Evolutionary conservation across 805 yeast species (phyloP).

Genomic region (Kazachstania bromeliacearum): DNA sequence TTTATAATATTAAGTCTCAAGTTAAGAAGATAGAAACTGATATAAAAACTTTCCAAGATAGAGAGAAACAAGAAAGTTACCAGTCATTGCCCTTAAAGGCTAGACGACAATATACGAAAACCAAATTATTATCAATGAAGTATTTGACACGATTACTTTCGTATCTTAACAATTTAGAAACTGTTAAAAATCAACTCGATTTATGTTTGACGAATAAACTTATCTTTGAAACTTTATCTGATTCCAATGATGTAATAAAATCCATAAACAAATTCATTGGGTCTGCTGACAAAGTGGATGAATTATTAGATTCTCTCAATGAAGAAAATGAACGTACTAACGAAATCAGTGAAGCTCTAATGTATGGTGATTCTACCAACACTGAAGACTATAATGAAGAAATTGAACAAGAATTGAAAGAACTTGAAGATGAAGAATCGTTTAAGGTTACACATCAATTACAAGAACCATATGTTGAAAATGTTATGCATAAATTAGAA

Average conservation of each 20-base stretch:
- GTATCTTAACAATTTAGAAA: constrained; percentile 31
- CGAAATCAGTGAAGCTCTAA: constrained; percentile 29
- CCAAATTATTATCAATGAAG: constrained; percentile 30
- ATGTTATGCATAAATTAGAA: constrained; percentile 14
- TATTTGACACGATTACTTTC: constrained; percentile 27
- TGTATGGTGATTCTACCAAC: constrained; percentile 15
- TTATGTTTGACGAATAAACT: constrained; percentile 35
- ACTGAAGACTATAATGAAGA: constrained; percentile 31
- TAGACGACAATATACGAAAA: constrained; percentile 29
- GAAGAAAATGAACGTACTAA: constrained; percentile 32
- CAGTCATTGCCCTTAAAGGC: constrained; percentile 18
- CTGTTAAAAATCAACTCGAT: constrained; percentile 35
- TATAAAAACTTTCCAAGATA: constrained; percentile 10
- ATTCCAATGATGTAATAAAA: constrained; percentile 30
- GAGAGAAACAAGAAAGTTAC: constrained; percentile 17
- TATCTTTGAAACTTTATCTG: constrained; percentile 31
- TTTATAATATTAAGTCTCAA: constrained; percentile 12
- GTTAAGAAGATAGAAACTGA: constrained; percentile 17
- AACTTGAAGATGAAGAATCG: constrained; percentile 5
- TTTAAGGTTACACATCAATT: background rate
- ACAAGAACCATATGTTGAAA: background rate
- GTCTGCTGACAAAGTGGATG: constrained; percentile 36
- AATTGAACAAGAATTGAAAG: constrained; percentile 23
- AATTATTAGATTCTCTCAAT: constrained; percentile 33
- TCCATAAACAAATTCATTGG: constrained; percentile 35